Evolutionary conservation across 495 filamentous ascomycete genomes (phyloP), one percentile per base, ranked within the genome.

Genomic region (Neurospora discreta): DNA sequence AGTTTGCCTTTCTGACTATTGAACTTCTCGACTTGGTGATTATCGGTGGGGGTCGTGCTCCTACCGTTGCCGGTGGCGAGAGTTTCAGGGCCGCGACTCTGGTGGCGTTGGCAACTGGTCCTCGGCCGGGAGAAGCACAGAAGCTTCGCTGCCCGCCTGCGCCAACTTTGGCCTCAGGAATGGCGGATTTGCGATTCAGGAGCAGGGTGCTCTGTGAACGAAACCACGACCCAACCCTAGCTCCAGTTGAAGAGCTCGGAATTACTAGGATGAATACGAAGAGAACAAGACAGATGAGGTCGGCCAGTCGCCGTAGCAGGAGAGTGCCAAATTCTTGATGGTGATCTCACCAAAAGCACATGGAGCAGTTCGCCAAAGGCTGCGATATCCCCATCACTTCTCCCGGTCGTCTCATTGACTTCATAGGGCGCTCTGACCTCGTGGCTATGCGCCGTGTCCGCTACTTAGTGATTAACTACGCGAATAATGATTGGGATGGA

Each of bases 291-390:
- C 44, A 58, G 16, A 10, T 58, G 46, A 20, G 8, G 8, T 20
- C 43, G 9, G 43, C 43, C n/a, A 46, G n/a, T 20, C 8, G 0
- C 10, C 10, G 9, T 46, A 46, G n/a, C 43, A 46, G 43, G n/a
- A 20, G 43, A 46, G n/a, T 20, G 43, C n/a, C n/a, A 46, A 46
- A 20, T 18, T 20, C n/a, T 26, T 52, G 20, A 13, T 58, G 10
- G 20, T 1, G 6, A 58, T 58, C 46, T 11, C 20, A 58, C 11
- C n/a, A 15, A 26, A 85, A 89, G 10, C 93, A 97, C 77, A 81
- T 86, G 3, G 82, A 86, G 4, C 91, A 95, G 74, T 5, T 36
- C n/a, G 41, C 16, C 6, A 9, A 43, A 43, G 41, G 0, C 41
- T 43, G 41, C 41, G 18, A 43, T 18, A 43, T 43, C 41, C 41